Base-by-base conservation (phyloP, 2,329 filamentous ascomycete species). In the Calycina herbarum region DNA sequence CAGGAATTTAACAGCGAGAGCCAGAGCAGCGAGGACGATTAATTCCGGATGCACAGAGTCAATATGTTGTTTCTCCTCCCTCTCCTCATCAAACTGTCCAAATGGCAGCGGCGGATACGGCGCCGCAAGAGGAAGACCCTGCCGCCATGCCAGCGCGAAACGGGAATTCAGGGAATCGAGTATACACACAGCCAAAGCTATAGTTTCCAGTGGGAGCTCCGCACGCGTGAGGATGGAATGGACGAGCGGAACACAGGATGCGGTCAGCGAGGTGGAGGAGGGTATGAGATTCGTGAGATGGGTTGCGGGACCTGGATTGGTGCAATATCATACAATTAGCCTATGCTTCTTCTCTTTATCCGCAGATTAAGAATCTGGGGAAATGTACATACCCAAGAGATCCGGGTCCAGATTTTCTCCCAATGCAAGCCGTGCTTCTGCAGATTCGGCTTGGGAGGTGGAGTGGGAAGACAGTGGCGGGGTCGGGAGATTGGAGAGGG, bases 261-360 rank as follows among this genome's bases (percentile, higher is more conserved):
- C 79, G 66, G 82, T 82, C 65, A 89, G 79, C 29, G 87, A 89
- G 65, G 86, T 86, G 13, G 85, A 83, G 10, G 85, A 83, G 11
- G 88, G 88, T 64, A 90, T 83, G 75, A 90, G 83, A 76, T 89
- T 89, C 72, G 86, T 85, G 64, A 90, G 82, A 73, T 89, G 87
- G 59, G 86, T 83, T 68, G 88, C 86, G 62, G 88, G 85, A 66
- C 87, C 88, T 90, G 74, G 35, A 59, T 63, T 64, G 42, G 42
- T 57, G 61, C 27, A 58, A 73, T 57, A 60, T 59, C 57, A 62
- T 11, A 17, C 65, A 10, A 71, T 76, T 71, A 76, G 74, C 69
- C 69, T 69, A 62, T 68, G 38, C 59, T 62, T 15, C 61, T 8
- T 45, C 24, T 51, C n/a, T 15, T 51, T 54, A 48, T 51, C 63